phyloP scores from a whole-genome alignment of 1,284 basidiomycete species.

The Pyrrhoderma noxium region DNA sequence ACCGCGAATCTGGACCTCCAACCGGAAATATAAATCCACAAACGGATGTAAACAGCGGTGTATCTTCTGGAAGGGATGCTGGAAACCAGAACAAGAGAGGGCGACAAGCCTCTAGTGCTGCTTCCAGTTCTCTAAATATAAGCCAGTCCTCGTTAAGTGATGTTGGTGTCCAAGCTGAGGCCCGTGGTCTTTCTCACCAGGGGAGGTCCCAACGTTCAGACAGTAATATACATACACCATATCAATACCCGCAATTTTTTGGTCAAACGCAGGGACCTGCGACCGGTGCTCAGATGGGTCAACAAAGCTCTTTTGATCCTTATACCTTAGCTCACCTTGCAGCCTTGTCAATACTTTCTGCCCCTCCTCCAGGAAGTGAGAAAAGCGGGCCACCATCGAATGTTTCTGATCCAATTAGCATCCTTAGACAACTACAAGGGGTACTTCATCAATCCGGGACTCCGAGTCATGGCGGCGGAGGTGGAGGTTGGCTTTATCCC shows the following conservation, averaged over 20 bases:
- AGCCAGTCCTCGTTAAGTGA: conserved; percentile 2
- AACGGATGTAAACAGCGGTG: background rate
- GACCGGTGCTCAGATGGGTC: too few relatives aligned
- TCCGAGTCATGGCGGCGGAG: background rate
- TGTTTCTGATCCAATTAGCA: conserved; percentile 3
- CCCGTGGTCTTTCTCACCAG: background rate
- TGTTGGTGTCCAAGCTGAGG: background rate
- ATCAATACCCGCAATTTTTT: too few relatives aligned
- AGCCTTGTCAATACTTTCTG: conserved; percentile 10
- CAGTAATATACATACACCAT: too few relatives aligned
- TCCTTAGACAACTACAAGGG: conserved; percentile 13
- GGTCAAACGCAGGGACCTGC: too few relatives aligned
- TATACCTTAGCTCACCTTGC: conserved; percentile 16
- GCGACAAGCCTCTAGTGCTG: background rate
- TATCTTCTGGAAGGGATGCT: background rate
- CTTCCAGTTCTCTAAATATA: background rate
- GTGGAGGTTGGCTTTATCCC: background rate
- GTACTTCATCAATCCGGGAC: conserved; percentile 4
- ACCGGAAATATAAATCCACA: background rate
- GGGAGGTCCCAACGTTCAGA: too few relatives aligned
- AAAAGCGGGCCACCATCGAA: background rate
- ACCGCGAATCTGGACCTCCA: conserved; percentile 7
- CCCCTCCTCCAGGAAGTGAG: conserved; percentile 3
- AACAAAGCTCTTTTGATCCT: conserved; percentile 10
- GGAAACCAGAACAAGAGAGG: background rate